A percentile compares a stretch with the other conserved stretches of the same genome.
Evolutionary conservation across 1,139 yeast genomes (phyloP).

Genomic region (Geotrichum reessii): DNA sequence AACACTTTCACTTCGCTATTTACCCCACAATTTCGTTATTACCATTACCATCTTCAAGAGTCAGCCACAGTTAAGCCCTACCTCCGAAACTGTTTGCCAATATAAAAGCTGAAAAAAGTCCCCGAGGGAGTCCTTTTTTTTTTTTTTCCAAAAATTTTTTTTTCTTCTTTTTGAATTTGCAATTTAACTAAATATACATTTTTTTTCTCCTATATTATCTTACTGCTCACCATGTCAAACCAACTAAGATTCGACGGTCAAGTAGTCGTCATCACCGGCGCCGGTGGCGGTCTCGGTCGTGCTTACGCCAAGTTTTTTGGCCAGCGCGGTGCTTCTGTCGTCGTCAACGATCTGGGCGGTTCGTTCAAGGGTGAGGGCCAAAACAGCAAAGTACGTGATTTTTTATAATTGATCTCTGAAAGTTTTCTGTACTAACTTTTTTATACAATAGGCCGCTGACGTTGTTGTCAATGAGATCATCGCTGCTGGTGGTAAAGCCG

Average conservation of each 20-base stretch:
- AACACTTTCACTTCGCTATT: too few relatives aligned
- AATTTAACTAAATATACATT: not conserved
- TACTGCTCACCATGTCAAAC: not conserved
- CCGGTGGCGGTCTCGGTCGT: constrained; percentile 95
- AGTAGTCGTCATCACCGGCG: constrained; percentile 91
- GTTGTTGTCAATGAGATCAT: constrained; percentile 80
- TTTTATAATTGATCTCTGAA: not conserved
- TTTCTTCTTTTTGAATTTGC: not conserved
- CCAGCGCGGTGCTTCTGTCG: constrained; percentile 87
- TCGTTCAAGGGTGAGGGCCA: constrained; percentile 57
- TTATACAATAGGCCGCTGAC: constrained; percentile 65
- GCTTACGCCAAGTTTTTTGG: constrained; percentile 86
- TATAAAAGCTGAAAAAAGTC: too few relatives aligned
- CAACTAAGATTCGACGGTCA: constrained; percentile 58
- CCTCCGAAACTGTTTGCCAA: too few relatives aligned
- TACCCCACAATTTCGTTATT: too few relatives aligned
- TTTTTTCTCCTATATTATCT: not conserved
- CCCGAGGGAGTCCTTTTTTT: not conserved
- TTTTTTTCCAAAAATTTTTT: not conserved
- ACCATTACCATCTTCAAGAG: too few relatives aligned
- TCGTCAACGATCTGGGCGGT: constrained; percentile 87
- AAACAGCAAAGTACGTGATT: constrained; percentile 20
- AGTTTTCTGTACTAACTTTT: not conserved
- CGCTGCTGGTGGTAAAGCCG: constrained; percentile 75
- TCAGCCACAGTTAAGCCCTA: too few relatives aligned